These are phyloP conservation scores for Orbilia blumenaviensis DNA, from an alignment of 2,329 filamentous ascomycete genomes.

Conservation along the genomic window DNA sequence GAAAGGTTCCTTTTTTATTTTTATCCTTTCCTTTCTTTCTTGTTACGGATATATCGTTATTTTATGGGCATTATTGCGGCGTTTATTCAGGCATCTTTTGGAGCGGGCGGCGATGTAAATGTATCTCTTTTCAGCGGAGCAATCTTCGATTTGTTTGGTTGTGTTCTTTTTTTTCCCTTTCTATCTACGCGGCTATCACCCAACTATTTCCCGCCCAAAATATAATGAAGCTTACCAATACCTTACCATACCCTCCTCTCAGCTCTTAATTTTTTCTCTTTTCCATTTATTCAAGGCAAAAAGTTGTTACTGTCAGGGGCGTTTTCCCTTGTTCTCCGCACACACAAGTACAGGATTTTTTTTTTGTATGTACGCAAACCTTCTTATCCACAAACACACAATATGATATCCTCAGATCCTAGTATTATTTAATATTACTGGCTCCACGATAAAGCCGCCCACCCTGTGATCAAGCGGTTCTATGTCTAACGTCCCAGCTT, in stretches of 20 bases:
- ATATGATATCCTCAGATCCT: constrained; percentile 36
- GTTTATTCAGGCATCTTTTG: constrained; percentile 43
- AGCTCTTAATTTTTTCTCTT: neutral
- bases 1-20: too few relatives aligned
- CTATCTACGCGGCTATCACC: constrained; percentile 12
- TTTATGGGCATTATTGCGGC: constrained; percentile 47
- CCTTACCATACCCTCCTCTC: constrained; percentile 4
- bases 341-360: constrained; percentile 10
- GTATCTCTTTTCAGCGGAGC: constrained; percentile 36
- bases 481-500: constrained; percentile 5
- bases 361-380: constrained; percentile 10
- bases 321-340: constrained; percentile 11
- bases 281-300: constrained; percentile 20
- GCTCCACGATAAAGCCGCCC: constrained; percentile 26
- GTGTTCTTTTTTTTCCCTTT: constrained; percentile 3
- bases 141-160: constrained; percentile 15
- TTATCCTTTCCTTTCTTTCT: too few relatives aligned
- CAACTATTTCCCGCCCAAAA: constrained; percentile 9
- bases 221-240: constrained; percentile 26
- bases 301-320: constrained; percentile 11
- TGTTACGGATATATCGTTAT: constrained; percentile 36
- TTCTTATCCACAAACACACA: constrained; percentile 16
- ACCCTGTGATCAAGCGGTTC: constrained; percentile 17
- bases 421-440: constrained; percentile 36
- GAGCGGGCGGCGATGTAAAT: constrained; percentile 36